Base-by-base conservation (phyloP, 2,329 filamentous ascomycete genomes). In the Cordyceps javanica region DNA sequence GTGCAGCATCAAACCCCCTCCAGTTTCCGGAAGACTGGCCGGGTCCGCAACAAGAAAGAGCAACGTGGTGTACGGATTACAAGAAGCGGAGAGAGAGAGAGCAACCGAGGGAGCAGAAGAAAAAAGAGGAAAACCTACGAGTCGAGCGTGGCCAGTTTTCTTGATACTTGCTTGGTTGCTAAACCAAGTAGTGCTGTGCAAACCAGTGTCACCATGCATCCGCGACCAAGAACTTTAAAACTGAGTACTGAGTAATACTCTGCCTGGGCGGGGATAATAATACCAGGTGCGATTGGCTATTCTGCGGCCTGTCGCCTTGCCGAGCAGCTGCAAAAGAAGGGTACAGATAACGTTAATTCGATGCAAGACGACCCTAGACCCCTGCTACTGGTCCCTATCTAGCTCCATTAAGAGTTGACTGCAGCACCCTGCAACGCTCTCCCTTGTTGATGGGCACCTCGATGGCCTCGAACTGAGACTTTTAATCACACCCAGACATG, bases 181-280 rank as follows among this genome's bases (percentile, higher is more conserved):
- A 30, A n/a, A n/a, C n/a, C n/a, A n/a, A 55, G 26, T 11, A 9
- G 30, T 28, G 42, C n/a, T 28, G 53, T 48, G 23, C 53, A 26
- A 55, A 9, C 13, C 6, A 36, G 42, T 48, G 42, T 46, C 23
- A 46, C 53, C 42, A 23, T 36, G 38, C 16, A 41, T 41, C 38
- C 38, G 19, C 38, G 38, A 21, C 38, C 8, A 32, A 6, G 30
- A 32, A 32, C n/a, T n/a, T n/a, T n/a, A 11, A 32, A 42, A 42
- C 9, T n/a, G n/a, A n/a, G n/a, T n/a, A n/a, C 11, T 25, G 51
- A 44, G 36, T 54, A 45, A 36, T 54, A 45, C 13, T 10, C 3
- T 36, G 9, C 3, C 53, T 55, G 38, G 53, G 53, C 53, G 14
- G 21, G n/a, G 42, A 48, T 48, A 48, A 53, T 45, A 54, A 44